phyloP scores from a whole-genome alignment of 371 early-diverging fungal species.

The Lichtheimia hyalospora region DNA sequence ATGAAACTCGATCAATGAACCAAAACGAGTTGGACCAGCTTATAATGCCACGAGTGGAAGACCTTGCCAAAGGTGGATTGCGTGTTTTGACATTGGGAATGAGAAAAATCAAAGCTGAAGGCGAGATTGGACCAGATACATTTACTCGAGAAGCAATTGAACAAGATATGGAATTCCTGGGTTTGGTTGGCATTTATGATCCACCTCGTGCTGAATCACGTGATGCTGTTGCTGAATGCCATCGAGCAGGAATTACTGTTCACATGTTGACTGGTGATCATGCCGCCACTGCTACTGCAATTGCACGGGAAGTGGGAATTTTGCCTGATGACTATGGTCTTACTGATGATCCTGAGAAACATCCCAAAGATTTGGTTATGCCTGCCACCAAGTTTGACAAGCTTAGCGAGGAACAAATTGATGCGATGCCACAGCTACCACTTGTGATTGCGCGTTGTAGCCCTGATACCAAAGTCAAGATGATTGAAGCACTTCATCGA shows the following conservation, averaged over 20 bases:
- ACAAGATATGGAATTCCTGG: slow-evolving; percentile 78
- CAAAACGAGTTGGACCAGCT: slow-evolving; percentile 46
- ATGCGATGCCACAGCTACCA: slow-evolving; percentile 79
- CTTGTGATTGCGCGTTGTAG: slow-evolving; percentile 92
- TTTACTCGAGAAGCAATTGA: slow-evolving; percentile 69
- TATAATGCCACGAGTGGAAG: slow-evolving; percentile 56
- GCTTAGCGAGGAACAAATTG: slow-evolving; percentile 78
- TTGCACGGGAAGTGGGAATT: slow-evolving; percentile 91
- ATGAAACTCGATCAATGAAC: slow-evolving; percentile 36
- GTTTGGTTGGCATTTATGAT: slow-evolving; percentile 94
- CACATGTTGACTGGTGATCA: slow-evolving; percentile 97
- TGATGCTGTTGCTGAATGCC: slow-evolving; percentile 82
- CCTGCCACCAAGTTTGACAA: slow-evolving; percentile 84
- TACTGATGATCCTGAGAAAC: slow-evolving; percentile 10
- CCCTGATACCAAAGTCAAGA: slow-evolving; percentile 97
- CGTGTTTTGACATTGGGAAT: slow-evolving; percentile 55
- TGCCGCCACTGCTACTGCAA: slow-evolving; percentile 89
- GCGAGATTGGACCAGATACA: slow-evolving; percentile 39
- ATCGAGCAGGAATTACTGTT: slow-evolving; percentile 90
- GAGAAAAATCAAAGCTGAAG: slow-evolving; percentile 55
- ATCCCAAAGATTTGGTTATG: slow-evolving; percentile 62
- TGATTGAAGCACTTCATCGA: slow-evolving; percentile 92
- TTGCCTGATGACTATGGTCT: slow-evolving; percentile 56
- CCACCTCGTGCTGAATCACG: slow-evolving; percentile 83
- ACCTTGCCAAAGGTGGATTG: slow-evolving; percentile 69